phyloP scores from a whole-genome alignment of 2,329 filamentous ascomycete genomes.

The Cercospora sojina region DNA sequence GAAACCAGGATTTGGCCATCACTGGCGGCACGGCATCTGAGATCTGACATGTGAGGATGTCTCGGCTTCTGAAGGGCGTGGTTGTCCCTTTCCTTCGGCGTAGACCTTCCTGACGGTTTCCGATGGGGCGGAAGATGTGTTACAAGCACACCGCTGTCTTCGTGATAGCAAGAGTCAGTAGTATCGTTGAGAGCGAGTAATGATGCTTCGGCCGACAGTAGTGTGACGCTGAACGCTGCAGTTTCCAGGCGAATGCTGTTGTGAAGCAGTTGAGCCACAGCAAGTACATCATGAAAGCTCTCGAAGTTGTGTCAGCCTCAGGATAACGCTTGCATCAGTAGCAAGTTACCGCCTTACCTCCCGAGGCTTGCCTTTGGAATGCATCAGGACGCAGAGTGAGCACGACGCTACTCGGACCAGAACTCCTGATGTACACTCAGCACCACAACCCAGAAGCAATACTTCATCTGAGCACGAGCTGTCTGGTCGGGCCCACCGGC shows the following conservation, averaged over 20 bases:
- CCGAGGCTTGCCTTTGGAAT: neutral
- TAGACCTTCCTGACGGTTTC: neutral
- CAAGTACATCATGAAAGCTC: neutral
- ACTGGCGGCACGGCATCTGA: constrained; percentile 4
- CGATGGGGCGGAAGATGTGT: neutral
- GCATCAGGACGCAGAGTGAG: neutral
- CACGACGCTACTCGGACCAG: neutral
- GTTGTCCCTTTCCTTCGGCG: neutral
- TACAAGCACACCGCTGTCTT: neutral
- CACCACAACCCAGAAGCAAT: neutral
- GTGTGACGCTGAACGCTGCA: neutral
- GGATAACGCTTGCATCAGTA: neutral
- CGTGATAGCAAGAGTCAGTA: neutral
- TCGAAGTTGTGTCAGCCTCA: neutral
- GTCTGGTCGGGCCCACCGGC: neutral
- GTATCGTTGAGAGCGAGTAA: neutral
- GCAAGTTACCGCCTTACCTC: neutral
- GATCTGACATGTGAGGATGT: neutral
- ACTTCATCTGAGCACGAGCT: neutral
- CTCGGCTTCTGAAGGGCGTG: neutral
- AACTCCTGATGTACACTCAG: neutral
- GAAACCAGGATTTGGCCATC: neutral
- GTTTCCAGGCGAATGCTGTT: neutral
- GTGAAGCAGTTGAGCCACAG: neutral
- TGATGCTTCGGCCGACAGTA: neutral